A percentile compares a stretch with the other conserved stretches of the same genome.
Conservation (phyloP, 2,329 filamentous ascomycete species). For the Aspergillus ochraceoroseus region DNA sequence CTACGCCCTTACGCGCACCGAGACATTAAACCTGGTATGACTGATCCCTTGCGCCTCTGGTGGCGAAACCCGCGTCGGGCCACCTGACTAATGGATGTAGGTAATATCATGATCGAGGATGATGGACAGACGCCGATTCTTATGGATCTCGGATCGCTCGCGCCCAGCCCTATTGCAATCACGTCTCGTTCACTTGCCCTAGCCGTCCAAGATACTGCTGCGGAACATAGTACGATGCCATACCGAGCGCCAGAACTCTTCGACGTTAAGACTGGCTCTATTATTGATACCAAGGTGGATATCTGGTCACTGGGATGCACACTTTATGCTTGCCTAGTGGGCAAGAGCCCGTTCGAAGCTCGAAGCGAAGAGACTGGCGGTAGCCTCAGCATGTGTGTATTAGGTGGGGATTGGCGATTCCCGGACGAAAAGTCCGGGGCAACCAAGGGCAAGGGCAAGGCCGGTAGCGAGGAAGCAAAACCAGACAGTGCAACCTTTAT, state of each 20-base stretch:
- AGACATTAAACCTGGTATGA: constrained; percentile 89
- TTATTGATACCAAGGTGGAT: constrained; percentile 93
- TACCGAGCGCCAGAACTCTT: constrained; percentile 97
- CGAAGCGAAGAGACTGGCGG: constrained; percentile 94
- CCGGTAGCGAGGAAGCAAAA: constrained; percentile 24
- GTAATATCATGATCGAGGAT: constrained; percentile 98
- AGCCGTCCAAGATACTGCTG: constrained; percentile 87
- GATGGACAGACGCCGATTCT: constrained; percentile 82
- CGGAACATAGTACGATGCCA: constrained; percentile 96
- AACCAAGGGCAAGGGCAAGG: constrained; percentile 55
- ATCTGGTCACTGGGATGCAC: constrained; percentile 98
- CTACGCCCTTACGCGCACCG: constrained; percentile 82
- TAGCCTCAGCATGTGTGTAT: constrained; percentile 82
- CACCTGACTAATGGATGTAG: constrained; percentile 32
- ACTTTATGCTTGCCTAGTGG: constrained; percentile 92
- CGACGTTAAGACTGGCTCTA: constrained; percentile 87
- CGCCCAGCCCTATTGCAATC: constrained; percentile 79
- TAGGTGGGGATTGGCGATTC: constrained; percentile 94
- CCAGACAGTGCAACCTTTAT: constrained; percentile 53
- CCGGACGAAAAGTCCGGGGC: constrained; percentile 71
- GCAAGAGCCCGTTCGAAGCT: constrained; percentile 94
- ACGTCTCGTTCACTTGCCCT: constrained; percentile 86
- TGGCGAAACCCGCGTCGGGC: background rate
- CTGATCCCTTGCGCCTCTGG: background rate
- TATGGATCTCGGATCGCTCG: constrained; percentile 93